These are phyloP conservation scores for Austroboletus rostrupii DNA, from an alignment of 1,284 basidiomycete genomes.

Conservation along the genomic window DNA sequence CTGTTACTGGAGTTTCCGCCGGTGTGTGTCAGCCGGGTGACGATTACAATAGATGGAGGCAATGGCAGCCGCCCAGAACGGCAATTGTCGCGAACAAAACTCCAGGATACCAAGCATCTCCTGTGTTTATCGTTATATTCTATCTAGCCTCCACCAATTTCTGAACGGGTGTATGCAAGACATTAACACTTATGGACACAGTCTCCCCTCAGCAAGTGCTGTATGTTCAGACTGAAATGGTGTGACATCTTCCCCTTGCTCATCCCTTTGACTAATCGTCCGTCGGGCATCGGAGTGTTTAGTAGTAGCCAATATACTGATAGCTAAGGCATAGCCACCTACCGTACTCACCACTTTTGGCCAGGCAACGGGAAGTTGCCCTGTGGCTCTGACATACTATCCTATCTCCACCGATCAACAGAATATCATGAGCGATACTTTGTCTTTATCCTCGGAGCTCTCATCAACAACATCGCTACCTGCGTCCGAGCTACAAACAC, in stretches of 20 bases:
- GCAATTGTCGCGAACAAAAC: slow-evolving; percentile 69
- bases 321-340: too few relatives aligned
- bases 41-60: slow-evolving; percentile 43
- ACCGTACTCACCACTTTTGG: not conserved
- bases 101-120: too few relatives aligned
- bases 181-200: slow-evolving; percentile 48
- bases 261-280: not conserved
- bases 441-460: slow-evolving; percentile 27
- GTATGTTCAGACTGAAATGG: slow-evolving; percentile 32
- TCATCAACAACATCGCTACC: slow-evolving; percentile 49
- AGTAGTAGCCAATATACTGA: not conserved
- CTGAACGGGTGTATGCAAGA: slow-evolving; percentile 79
- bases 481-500: slow-evolving; percentile 50
- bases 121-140: too few relatives aligned
- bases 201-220: slow-evolving; percentile 59
- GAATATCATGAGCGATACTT: slow-evolving; percentile 41
- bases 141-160: slow-evolving; percentile 52
- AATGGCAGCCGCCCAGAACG: slow-evolving; percentile 49
- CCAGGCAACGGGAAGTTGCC: slow-evolving; percentile 3
- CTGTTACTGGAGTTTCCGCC: too few relatives aligned
- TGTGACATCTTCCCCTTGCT: not conserved
- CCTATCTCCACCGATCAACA: not conserved
- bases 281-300: not conserved
- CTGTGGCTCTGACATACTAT: not conserved
- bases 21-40: not conserved